A percentile compares a stretch with the other conserved stretches of the same genome.
Evolutionary conservation across 192 early-diverging fungal species (phyloP).

Genomic region (Entophlyctis luteolus): DNA sequence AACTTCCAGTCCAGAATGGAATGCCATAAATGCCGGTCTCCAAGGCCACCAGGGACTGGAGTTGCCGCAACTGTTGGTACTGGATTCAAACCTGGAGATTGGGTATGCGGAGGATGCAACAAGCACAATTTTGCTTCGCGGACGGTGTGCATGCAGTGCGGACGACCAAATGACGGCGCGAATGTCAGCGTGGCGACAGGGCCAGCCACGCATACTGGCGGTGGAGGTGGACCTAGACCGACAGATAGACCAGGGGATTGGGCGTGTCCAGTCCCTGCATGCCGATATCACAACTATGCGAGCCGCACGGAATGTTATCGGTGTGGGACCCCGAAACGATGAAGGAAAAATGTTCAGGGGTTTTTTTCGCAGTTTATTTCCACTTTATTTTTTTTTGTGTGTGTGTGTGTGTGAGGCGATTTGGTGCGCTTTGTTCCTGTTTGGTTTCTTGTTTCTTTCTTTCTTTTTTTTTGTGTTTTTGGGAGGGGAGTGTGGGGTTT

Average conservation of each 20-base stretch:
- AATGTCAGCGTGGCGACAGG: not conserved
- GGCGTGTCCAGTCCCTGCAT: constrained; percentile 62
- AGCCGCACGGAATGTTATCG: constrained; percentile 62
- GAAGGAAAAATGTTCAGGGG: not conserved
- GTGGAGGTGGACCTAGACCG: constrained; percentile 10
- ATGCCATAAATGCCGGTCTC: constrained; percentile 63
- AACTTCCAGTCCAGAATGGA: constrained; percentile 71
- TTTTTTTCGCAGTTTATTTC: too few species aligned
- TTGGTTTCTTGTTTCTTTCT: too few species aligned
- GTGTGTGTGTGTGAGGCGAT: too few species aligned
- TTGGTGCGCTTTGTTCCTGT: too few species aligned
- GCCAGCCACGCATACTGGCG: not conserved
- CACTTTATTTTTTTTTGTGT: too few species aligned
- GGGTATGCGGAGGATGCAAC: constrained; percentile 45
- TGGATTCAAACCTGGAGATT: not conserved
- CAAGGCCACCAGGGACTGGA: not conserved
- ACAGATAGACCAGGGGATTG: constrained; percentile 64
- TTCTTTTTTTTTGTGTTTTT: not conserved
- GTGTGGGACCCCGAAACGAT: constrained; percentile 47
- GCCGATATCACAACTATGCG: constrained; percentile 74
- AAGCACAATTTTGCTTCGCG: constrained; percentile 56
- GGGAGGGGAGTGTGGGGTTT: not conserved
- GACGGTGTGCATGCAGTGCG: constrained; percentile 40
- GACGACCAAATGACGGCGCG: not conserved
- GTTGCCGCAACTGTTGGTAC: not conserved